phyloP scores from a whole-genome alignment of 2,329 filamentous ascomycete genomes.

The Fusarium sarcochroum region DNA sequence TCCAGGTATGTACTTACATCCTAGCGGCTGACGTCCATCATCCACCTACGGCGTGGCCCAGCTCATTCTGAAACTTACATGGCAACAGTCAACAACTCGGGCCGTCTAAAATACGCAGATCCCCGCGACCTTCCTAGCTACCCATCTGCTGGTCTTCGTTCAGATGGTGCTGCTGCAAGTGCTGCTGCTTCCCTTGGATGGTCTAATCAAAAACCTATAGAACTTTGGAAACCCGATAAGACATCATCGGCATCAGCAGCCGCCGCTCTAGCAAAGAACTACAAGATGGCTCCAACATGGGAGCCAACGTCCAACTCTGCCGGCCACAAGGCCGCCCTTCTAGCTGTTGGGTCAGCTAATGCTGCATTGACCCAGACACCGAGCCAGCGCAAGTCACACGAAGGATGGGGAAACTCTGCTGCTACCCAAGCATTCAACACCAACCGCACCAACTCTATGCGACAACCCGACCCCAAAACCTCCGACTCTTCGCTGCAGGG shows the following conservation, averaged over 20 bases:
- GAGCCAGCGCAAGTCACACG: conserved; percentile 45
- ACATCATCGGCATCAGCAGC: conserved; percentile 65
- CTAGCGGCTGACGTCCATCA: conserved; percentile 26
- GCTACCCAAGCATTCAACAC: conserved; percentile 74
- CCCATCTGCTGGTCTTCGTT: conserved; percentile 74
- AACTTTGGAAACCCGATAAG: conserved; percentile 76
- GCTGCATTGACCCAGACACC: conserved; percentile 48
- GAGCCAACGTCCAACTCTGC: conserved; percentile 74
- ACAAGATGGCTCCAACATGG: conserved; percentile 66
- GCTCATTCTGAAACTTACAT: conserved; percentile 35
- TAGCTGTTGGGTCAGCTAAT: conserved; percentile 65
- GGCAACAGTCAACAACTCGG: conserved; percentile 51
- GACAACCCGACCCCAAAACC: conserved; percentile 36
- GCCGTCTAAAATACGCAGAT: conserved; percentile 77
- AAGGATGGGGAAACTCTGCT: conserved; percentile 75
- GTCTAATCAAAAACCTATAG: conserved; percentile 74
- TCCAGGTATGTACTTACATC: conserved; percentile 44
- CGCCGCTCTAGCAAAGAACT: conserved; percentile 59
- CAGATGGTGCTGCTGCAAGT: conserved; percentile 74
- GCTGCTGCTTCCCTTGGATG: conserved; percentile 83
- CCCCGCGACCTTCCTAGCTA: conserved; percentile 81
- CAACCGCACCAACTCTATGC: conserved; percentile 50
- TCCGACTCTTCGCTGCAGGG: conserved; percentile 62
- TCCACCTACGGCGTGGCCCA: conserved; percentile 21
- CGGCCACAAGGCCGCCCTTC: conserved; percentile 80